Conservation (phyloP, 139 green algal genomes). For the Coelastrella sp. region DNA sequence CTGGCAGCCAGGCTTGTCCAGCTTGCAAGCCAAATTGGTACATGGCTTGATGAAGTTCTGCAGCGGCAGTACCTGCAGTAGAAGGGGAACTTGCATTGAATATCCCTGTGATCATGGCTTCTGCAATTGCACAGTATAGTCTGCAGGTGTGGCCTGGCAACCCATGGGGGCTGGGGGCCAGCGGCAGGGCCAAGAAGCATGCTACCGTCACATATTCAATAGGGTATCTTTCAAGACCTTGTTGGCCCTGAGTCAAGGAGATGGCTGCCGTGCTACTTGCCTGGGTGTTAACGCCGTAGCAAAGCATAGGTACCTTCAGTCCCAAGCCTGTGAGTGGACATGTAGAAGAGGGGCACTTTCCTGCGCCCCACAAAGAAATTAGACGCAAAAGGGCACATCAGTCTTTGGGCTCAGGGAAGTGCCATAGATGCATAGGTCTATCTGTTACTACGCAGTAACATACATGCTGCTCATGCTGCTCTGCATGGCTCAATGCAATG, state of each 20-base stretch:
- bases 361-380: neutral
- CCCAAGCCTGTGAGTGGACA: constrained; percentile 23
- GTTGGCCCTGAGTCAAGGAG: neutral
- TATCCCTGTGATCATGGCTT: neutral
- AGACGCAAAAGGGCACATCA: too few relatives aligned
- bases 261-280: neutral
- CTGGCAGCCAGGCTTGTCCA: constrained; percentile 3
- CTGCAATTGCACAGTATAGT: neutral
- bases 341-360: neutral
- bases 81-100: neutral
- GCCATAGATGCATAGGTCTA: too few relatives aligned
- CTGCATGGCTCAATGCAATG: too few relatives aligned
- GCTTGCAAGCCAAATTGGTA: constrained; percentile 38
- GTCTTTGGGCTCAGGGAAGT: too few relatives aligned
- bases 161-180: too few relatives aligned
- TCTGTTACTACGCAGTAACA: too few relatives aligned
- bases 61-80: neutral
- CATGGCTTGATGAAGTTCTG: constrained; percentile 8
- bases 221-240: neutral
- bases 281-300: constrained; percentile 23
- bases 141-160: neutral
- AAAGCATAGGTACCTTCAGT: constrained; percentile 20
- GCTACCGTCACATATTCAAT: neutral
- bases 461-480: too few relatives aligned
- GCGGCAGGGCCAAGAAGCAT: neutral